A percentile compares a stretch with the other conserved stretches of the same genome.
These are phyloP conservation scores for Calonectria pseudoreteaudii DNA, from an alignment of 2,329 filamentous ascomycete species.

Conservation along the genomic window DNA sequence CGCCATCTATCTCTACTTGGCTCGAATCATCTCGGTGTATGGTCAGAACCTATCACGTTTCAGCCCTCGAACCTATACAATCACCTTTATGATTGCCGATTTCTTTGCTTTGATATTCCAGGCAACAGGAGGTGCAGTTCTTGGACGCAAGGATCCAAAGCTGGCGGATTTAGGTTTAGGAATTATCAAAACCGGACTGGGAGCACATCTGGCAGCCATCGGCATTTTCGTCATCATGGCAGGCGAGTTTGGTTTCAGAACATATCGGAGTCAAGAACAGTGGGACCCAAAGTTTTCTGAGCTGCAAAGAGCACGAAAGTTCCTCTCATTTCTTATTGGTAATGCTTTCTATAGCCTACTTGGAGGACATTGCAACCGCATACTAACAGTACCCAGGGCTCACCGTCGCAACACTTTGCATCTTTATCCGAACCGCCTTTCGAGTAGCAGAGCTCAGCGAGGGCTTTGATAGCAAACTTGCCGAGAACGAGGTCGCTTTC, in stretches of 20 bases:
- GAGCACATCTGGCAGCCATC: slow-evolving; percentile 30
- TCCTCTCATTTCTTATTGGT: slow-evolving; percentile 29
- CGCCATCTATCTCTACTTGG: slow-evolving; percentile 71
- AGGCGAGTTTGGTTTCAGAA: slow-evolving; percentile 10
- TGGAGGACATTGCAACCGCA: slow-evolving; percentile 79
- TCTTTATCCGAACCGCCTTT: slow-evolving; percentile 31
- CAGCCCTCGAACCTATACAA: slow-evolving; percentile 46
- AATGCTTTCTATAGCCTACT: slow-evolving; percentile 52
- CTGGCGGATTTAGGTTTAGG: slow-evolving; percentile 18
- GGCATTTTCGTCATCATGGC: slow-evolving; percentile 20
- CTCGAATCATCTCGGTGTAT: slow-evolving; percentile 58
- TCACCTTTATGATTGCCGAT: slow-evolving; percentile 60
- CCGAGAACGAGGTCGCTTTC: slow-evolving; percentile 26
- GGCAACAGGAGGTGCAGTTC: slow-evolving; percentile 60
- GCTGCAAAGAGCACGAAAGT: slow-evolving; percentile 23
- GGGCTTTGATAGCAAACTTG: slow-evolving; percentile 25
- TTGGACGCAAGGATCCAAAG: slow-evolving; percentile 20
- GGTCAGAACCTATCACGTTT: slow-evolving; percentile 52
- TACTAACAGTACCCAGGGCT: slow-evolving; percentile 66
- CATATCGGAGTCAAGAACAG: slow-evolving; percentile 9
- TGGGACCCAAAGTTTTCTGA: slow-evolving; percentile 29
- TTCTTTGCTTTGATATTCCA: slow-evolving; percentile 63
- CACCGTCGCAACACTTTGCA: slow-evolving; percentile 22
- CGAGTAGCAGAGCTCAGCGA: slow-evolving; percentile 29
- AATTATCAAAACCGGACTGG: slow-evolving; percentile 32